Base-by-base conservation (phyloP, 2,329 filamentous ascomycete genomes). In the Gaeumannomyces tritici region DNA sequence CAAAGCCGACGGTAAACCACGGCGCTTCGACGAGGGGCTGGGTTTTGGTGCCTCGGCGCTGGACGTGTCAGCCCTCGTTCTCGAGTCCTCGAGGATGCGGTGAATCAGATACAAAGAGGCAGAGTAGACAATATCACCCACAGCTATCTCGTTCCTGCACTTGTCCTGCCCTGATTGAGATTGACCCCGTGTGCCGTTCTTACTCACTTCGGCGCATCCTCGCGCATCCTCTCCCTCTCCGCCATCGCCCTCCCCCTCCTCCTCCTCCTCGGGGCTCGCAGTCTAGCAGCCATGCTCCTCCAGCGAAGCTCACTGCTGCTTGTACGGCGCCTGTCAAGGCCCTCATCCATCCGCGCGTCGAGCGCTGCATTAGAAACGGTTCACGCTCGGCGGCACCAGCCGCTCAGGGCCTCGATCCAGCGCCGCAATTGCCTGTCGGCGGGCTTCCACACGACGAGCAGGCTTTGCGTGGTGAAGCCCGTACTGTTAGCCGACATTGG, bases 401-500 rank as follows among this genome's bases (percentile, higher is more conserved):
- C 24, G 9, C 47, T 21, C 59, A 31, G 26, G 35, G 59, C 42
- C 15, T 51, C 18, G 6, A n/a, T 51, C 47, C 59, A 54, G 28
- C 42, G 47, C 18, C 47, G 59, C 35, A 35, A 57, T 21, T 57
- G 31, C 29, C 54, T 26, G 26, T 28, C 60, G 11, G 67, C 73
- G 31, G 77, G 75, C 64, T 84, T 86, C 69, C 81, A 83, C 65
- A 77, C 79, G 56, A 80, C 82, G 24, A 74, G 75, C 66, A 73
- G 71, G 21, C 68, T 83, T 57, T 77, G 76, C 60, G 83, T 81
- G 1, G 80, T 95, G 58, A 93, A 93, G 76, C 90, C 91, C 1
- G 92, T 95, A 64, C 70, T 93, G 55, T 76, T 96, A 64, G 90
- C 91, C 65, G 91, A 96, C 71, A 95, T 96, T 74, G 91, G 91